These are phyloP conservation scores for Podaxis sp. DNA, from an alignment of 768 basidiomycete genomes.

Conservation along the genomic window DNA sequence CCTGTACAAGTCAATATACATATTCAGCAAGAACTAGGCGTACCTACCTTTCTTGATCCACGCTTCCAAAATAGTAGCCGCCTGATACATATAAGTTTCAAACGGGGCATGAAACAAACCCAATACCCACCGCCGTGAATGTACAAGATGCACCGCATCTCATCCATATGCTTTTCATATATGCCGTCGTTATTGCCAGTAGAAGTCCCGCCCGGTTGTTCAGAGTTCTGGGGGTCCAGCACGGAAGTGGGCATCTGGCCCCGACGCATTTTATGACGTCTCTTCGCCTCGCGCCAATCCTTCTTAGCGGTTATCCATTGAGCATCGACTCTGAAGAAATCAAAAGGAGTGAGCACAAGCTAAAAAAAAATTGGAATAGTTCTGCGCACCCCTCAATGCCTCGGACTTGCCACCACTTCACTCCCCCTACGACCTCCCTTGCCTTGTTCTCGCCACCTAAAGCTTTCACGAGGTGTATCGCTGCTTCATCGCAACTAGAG, in stretches of 20 bases:
- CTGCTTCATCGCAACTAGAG: conserved; percentile 73
- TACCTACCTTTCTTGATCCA: conserved; percentile 68
- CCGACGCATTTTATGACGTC: conserved; percentile 47
- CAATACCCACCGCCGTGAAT: conserved; percentile 61
- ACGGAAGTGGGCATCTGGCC: conserved; percentile 21
- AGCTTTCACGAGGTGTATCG: conserved; percentile 66
- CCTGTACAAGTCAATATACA: conserved; percentile 28
- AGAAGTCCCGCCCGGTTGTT: background rate
- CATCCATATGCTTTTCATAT: conserved; percentile 74
- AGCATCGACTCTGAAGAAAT: conserved; percentile 59
- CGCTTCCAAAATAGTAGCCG: conserved; percentile 83
- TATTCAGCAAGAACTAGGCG: background rate
- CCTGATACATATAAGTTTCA: conserved; percentile 35
- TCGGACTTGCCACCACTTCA: conserved; percentile 98
- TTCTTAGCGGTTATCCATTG: conserved; percentile 89
- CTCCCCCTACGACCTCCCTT: conserved; percentile 76
- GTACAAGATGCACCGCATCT: conserved; percentile 82
- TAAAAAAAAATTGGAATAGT: background rate
- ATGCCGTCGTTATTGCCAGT: conserved; percentile 26
- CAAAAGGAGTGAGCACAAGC: conserved; percentile 15
- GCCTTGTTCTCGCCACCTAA: conserved; percentile 81
- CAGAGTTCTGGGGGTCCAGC: background rate
- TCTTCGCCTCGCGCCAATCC: conserved; percentile 73
- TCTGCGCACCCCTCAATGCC: conserved; percentile 66
- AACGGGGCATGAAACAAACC: background rate